Evolutionary conservation across 2,329 filamentous ascomycete species (phyloP).

Genomic region (Penicillium sp.): DNA sequence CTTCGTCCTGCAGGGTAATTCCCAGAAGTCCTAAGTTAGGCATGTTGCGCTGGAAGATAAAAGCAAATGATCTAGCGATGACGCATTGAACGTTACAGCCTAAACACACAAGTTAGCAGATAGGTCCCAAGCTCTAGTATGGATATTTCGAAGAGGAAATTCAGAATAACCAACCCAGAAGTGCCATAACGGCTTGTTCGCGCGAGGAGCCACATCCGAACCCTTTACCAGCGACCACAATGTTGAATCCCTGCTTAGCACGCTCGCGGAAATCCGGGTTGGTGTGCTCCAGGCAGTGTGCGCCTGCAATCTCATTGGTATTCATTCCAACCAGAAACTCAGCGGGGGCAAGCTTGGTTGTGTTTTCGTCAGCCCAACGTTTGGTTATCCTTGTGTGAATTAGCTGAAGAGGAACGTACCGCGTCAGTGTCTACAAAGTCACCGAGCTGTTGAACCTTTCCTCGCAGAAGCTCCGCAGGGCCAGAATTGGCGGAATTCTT

Average conservation of each 20-base stretch:
- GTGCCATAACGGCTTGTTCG: constrained; percentile 43
- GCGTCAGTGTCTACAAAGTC: constrained; percentile 47
- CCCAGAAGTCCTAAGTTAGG: constrained; percentile 47
- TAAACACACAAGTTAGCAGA: background rate
- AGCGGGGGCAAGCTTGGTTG: constrained; percentile 9
- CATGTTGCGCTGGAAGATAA: constrained; percentile 49
- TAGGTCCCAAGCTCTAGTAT: no score
- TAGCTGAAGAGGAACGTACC: constrained; percentile 22
- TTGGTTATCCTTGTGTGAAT: constrained; percentile 4
- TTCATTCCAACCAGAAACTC: constrained; percentile 11
- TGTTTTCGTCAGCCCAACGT: constrained; percentile 2
- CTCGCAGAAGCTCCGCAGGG: constrained; percentile 17
- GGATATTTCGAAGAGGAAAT: background rate
- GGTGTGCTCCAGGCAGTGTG: constrained; percentile 31
- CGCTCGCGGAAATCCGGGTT: constrained; percentile 42
- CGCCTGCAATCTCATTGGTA: constrained; percentile 8
- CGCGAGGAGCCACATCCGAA: constrained; percentile 49
- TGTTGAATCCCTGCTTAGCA: constrained; percentile 15
- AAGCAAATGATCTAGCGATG: constrained; percentile 45
- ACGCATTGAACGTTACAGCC: constrained; percentile 41
- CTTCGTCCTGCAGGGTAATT: constrained; percentile 40
- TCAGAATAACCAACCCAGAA: constrained; percentile 28
- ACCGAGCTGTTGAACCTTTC: constrained; percentile 43
- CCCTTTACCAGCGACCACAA: constrained; percentile 36
- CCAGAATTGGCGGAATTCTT: background rate